Evolutionary conservation across 805 yeast genomes (phyloP).

Genomic region (Saccharomycopsis sp.): DNA sequence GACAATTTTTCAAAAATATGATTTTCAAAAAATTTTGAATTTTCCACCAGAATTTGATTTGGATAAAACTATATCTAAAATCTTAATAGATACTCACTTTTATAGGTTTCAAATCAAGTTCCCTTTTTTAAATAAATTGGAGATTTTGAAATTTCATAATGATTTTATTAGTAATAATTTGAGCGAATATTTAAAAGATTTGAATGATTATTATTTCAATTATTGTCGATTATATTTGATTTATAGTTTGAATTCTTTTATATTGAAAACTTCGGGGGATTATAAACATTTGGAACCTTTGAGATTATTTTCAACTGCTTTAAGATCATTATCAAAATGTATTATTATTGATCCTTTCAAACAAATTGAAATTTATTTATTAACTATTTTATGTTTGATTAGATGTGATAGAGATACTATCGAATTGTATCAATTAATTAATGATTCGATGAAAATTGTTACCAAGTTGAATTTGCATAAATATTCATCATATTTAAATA

Average conservation of each 20-base stretch:
- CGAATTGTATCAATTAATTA: slow-evolving; percentile 40
- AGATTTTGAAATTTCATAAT: slow-evolving; percentile 39
- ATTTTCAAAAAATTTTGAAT: slow-evolving; percentile 34
- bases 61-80: slow-evolving; percentile 38
- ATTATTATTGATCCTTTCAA: slow-evolving; percentile 25
- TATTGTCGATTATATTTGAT: slow-evolving; percentile 49
- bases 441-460: slow-evolving; percentile 41
- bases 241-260: slow-evolving; percentile 39
- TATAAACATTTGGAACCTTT: slow-evolving; percentile 45
- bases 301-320: slow-evolving; percentile 48
- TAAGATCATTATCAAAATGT: slow-evolving; percentile 43
- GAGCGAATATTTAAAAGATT: slow-evolving; percentile 27
- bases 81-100: slow-evolving; percentile 45
- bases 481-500: slow-evolving; percentile 25
- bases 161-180: slow-evolving; percentile 31
- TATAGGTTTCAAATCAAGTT: slow-evolving; percentile 45
- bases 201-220: slow-evolving; percentile 37
- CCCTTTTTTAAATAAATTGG: slow-evolving; percentile 44
- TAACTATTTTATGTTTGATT: slow-evolving; percentile 44
- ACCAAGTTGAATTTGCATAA: slow-evolving; percentile 28
- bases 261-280: slow-evolving; percentile 46
- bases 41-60: slow-evolving; percentile 43
- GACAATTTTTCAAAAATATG: slow-evolving; percentile 36
- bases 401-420: slow-evolving; percentile 53
- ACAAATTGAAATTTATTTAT: slow-evolving; percentile 40